phyloP scores from a whole-genome alignment of 2,329 filamentous ascomycete species.

The Botrytis porri region DNA sequence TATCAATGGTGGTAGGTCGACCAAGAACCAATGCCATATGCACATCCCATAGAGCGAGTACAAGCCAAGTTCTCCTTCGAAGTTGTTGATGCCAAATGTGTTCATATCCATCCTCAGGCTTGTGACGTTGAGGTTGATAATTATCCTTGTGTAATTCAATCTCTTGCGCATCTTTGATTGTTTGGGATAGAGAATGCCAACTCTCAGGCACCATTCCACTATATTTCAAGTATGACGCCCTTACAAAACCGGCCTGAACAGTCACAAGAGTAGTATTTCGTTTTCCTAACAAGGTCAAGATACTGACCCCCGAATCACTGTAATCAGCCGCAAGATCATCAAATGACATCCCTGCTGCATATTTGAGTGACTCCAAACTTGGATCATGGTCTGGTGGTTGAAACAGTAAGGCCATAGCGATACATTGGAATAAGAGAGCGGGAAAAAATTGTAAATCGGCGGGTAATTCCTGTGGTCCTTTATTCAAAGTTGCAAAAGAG shows the following conservation, averaged over 20 bases:
- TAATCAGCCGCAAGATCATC: conserved; percentile 60
- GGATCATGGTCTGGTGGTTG: conserved; percentile 48
- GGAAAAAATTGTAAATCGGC: conserved; percentile 56
- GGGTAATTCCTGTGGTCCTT: conserved; percentile 50
- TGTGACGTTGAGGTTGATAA: conserved; percentile 44
- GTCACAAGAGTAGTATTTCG: conserved; percentile 54
- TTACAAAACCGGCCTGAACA: conserved; percentile 56
- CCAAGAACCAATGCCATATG: conserved; percentile 40
- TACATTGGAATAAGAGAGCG: conserved; percentile 57
- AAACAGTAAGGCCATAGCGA: conserved; percentile 53
- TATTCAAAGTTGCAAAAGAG: conserved; percentile 50
- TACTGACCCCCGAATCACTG: conserved; percentile 54
- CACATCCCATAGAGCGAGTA: conserved; percentile 47
- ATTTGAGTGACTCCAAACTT: conserved; percentile 55
- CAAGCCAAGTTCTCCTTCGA: conserved; percentile 55
- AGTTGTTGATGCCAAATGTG: conserved; percentile 58
- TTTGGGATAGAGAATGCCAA: conserved; percentile 47
- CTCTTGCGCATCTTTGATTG: conserved; percentile 61
- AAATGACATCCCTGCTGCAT: conserved; percentile 56
- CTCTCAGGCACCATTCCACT: conserved; percentile 56
- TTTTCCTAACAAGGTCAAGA: conserved; percentile 56
- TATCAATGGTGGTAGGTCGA: conserved; percentile 49
- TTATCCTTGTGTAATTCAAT: conserved; percentile 56
- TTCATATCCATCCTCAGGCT: conserved; percentile 49
- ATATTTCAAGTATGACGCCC: conserved; percentile 57